These are phyloP conservation scores for Globisporangium radiosum DNA, from an alignment of 352 stramenopile genomes.

Conservation along the genomic window DNA sequence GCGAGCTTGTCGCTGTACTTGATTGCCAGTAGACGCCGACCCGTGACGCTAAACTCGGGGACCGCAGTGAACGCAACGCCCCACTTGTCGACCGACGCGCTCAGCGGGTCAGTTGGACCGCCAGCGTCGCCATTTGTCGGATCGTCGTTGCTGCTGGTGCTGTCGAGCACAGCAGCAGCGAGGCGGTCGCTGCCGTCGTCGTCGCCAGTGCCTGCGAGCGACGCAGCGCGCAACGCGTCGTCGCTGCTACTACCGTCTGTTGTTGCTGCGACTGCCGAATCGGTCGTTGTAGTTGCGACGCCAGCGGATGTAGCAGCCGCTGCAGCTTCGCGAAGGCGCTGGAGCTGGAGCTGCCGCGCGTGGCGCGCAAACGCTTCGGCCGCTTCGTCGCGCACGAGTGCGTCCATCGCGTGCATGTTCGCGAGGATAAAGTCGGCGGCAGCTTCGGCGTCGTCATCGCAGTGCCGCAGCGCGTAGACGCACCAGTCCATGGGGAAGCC, in stretches of 20 bases:
- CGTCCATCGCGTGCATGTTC: conserved; percentile 82
- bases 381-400: conserved; percentile 74
- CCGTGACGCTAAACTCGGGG: conserved; percentile 79
- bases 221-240: background rate
- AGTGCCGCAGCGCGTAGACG: conserved; percentile 73
- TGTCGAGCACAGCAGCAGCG: background rate
- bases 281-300: background rate
- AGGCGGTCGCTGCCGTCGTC: conserved; percentile 9
- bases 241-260: background rate
- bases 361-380: conserved; percentile 42
- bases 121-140: background rate
- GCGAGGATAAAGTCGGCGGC: conserved; percentile 79
- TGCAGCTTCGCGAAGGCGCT: conserved; percentile 6
- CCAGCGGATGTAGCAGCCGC: background rate
- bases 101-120: conserved; percentile 5
- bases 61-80: conserved; percentile 83
- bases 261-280: background rate
- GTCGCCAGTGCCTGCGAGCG: background rate
- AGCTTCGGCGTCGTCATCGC: conserved; percentile 78
- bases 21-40: conserved; percentile 53
- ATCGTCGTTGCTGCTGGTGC: background rate
- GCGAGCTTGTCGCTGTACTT: conserved; percentile 66
- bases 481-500: conserved; percentile 87
- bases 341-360: conserved; percentile 36
- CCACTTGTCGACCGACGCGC: conserved; percentile 57